Percentiles rank a stretch among this genome's conserved stretches.
Evolutionary conservation across 345 rosid genomes (phyloP).

Genomic region (Capsella bursapastoris): DNA sequence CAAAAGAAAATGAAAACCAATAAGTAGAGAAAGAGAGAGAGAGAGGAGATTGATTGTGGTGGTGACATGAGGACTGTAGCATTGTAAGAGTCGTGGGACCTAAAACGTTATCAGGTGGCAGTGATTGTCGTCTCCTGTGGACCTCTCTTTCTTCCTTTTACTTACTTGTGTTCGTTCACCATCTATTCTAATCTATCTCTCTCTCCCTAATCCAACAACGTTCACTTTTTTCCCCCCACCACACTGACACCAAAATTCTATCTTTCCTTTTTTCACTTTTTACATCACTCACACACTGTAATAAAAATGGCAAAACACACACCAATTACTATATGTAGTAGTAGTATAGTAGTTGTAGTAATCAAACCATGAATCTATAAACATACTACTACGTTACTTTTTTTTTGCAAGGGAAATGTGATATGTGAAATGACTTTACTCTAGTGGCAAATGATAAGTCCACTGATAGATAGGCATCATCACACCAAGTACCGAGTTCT

Average conservation of each 20-base stretch:
- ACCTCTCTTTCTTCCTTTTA: conserved; percentile 3
- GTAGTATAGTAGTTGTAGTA: background rate
- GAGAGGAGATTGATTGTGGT: conserved; percentile 40
- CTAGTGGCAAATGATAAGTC: too few species aligned
- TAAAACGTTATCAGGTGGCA: conserved; percentile 44
- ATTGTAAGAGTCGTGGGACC: conserved; percentile 37
- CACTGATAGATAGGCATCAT: too few species aligned
- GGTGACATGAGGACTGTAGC: conserved; percentile 45
- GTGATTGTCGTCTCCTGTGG: conserved; percentile 39
- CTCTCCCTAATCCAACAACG: conserved; percentile 33
- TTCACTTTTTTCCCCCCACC: background rate
- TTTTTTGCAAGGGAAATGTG: background rate
- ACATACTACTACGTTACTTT: background rate
- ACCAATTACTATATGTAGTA: background rate
- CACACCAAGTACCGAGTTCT: too few species aligned
- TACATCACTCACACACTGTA: conserved; percentile 17
- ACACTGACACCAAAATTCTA: conserved; percentile 13
- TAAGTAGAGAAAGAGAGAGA: conserved; percentile 29
- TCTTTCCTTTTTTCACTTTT: background rate
- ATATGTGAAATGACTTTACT: too few species aligned
- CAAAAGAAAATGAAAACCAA: background rate
- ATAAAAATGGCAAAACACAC: background rate
- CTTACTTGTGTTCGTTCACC: background rate
- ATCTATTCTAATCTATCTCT: conserved; percentile 27
- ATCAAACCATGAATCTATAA: background rate